Conservation (phyloP, 2,329 filamentous ascomycete species). For the Ambrosiella beaveri region DNA sequence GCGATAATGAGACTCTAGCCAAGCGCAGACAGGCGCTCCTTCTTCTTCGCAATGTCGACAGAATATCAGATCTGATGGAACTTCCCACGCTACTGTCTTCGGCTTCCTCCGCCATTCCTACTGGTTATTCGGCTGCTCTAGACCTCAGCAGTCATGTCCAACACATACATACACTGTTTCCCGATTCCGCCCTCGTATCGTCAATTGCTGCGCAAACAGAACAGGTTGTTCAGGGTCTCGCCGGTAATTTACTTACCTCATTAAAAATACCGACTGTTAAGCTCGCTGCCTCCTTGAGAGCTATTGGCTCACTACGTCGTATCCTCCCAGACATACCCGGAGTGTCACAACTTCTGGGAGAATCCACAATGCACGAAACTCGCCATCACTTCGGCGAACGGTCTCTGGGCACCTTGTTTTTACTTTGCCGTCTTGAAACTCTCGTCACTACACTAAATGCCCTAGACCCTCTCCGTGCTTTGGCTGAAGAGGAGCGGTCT, state of each 20-base stretch:
- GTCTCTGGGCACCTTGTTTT: slow-evolving; percentile 63
- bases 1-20: slow-evolving; percentile 51
- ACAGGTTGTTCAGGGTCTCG: slow-evolving; percentile 74
- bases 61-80: slow-evolving; percentile 79
- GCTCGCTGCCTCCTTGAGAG: slow-evolving; percentile 76
- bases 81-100: slow-evolving; percentile 73
- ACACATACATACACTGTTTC: slow-evolving; percentile 66
- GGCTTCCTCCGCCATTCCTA: slow-evolving; percentile 46
- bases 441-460: slow-evolving; percentile 66
- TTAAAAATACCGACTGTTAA: slow-evolving; percentile 67
- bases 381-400: slow-evolving; percentile 32
- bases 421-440: slow-evolving; percentile 70
- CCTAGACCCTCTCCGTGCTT: slow-evolving; percentile 64
- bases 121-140: slow-evolving; percentile 74
- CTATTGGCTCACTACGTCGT: slow-evolving; percentile 75
- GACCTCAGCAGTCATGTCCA: slow-evolving; percentile 91
- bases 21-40: slow-evolving; percentile 64
- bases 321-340: slow-evolving; percentile 52
- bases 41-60: slow-evolving; percentile 71
- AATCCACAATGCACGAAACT: not conserved
- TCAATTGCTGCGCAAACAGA: slow-evolving; percentile 65
- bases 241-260: slow-evolving; percentile 61
- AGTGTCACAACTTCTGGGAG: slow-evolving; percentile 7
- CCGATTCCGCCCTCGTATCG: slow-evolving; percentile 55
- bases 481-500: slow-evolving; percentile 69